These are phyloP conservation scores for Eudorina sp. DNA, from an alignment of 139 green algal genomes.

Conservation along the genomic window DNA sequence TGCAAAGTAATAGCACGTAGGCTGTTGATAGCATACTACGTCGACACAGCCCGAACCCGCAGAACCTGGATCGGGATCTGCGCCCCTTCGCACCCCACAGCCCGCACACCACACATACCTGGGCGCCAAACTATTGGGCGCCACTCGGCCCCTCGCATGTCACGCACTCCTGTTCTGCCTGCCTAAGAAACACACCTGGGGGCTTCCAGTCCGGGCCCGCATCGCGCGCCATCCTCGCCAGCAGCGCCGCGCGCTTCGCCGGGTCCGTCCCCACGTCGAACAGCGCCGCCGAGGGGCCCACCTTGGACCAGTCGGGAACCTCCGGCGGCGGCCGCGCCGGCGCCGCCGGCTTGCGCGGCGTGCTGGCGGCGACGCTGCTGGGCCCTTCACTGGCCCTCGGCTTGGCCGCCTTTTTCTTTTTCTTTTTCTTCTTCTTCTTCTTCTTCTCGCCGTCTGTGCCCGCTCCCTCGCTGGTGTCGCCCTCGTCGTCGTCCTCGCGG, in stretches of 20 bases:
- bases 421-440: background rate
- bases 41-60: background rate
- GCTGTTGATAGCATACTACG: background rate
- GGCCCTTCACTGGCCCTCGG: background rate
- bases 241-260: slow-evolving; percentile 16
- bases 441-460: background rate
- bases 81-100: too few species aligned
- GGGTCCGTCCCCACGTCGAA: slow-evolving; percentile 19
- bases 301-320: slow-evolving; percentile 31
- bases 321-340: background rate
- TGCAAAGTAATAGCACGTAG: background rate
- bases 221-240: slow-evolving; percentile 30
- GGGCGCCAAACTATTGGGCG: too few species aligned
- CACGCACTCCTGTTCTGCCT: too few species aligned
- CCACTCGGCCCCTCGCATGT: too few species aligned
- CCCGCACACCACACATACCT: background rate
- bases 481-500: background rate
- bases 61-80: background rate
- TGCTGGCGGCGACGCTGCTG: background rate
- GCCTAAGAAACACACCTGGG: slow-evolving; percentile 26
- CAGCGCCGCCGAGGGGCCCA: slow-evolving; percentile 7
- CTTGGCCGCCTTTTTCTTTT: slow-evolving; percentile 8
- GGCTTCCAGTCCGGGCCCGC: slow-evolving; percentile 4
- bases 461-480: background rate
- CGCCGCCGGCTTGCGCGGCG: background rate